Percentiles rank a stretch among this genome's conserved stretches.
These are phyloP conservation scores for Cutaneotrichosporon sp. DNA, from an alignment of 1,284 basidiomycete genomes.

Conservation along the genomic window DNA sequence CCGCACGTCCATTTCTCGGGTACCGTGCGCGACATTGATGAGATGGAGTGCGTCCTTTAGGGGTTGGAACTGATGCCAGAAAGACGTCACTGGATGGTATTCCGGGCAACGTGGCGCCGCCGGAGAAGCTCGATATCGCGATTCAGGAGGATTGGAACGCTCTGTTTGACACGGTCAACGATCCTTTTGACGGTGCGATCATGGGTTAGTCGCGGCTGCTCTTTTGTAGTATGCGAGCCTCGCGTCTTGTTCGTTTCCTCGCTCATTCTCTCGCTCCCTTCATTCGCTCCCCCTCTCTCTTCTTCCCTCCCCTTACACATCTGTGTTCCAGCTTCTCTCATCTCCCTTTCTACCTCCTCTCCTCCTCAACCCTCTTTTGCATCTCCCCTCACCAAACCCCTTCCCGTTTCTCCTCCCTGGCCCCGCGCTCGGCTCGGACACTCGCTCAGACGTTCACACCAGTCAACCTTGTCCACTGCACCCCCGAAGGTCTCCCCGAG, in stretches of 20 bases:
- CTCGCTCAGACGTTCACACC: slow-evolving; percentile 8
- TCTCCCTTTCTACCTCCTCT: not conserved
- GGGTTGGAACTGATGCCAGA: slow-evolving; percentile 3
- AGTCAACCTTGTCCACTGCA: slow-evolving; percentile 48
- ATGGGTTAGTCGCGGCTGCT: slow-evolving; percentile 28
- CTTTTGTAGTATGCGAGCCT: not conserved
- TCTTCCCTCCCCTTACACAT: no score
- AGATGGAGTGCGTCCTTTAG: slow-evolving; percentile 26
- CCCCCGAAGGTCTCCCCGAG: slow-evolving; percentile 33
- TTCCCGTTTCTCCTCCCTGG: no score
- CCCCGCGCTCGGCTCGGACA: no score
- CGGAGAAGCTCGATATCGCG: slow-evolving; percentile 28
- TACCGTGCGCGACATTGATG: slow-evolving; percentile 29
- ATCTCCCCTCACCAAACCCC: not conserved
- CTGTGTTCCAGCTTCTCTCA: not conserved
- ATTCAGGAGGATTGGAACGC: slow-evolving; percentile 26
- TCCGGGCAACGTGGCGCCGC: slow-evolving; percentile 22
- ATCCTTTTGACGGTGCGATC: slow-evolving; percentile 27
- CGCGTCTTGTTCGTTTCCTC: no score
- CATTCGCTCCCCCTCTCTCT: not conserved
- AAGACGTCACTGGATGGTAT: slow-evolving; percentile 6
- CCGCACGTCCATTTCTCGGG: slow-evolving; percentile 34
- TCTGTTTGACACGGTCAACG: not conserved
- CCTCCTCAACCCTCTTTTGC: not conserved
- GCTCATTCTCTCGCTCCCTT: not conserved